Conservation (phyloP, 345 rosid genomes). For the Carallia brachiata region DNA sequence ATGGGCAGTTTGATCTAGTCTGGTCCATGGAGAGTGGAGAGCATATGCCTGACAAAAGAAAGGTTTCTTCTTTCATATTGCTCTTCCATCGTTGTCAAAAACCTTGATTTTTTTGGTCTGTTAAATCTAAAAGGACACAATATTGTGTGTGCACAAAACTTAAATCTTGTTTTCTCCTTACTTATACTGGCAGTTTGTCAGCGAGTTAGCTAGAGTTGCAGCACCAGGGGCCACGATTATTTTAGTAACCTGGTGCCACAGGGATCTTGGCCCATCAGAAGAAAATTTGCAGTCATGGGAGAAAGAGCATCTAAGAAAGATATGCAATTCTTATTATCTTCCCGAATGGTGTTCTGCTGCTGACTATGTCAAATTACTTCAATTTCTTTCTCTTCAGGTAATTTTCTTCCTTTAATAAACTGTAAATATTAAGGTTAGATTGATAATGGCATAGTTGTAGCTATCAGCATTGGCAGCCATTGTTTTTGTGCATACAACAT, state of each 20-base stretch:
- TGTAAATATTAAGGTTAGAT: too few species aligned
- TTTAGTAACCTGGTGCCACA: conserved; percentile 92
- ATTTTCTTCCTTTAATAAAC: not conserved
- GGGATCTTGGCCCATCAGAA: conserved; percentile 63
- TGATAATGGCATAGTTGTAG: too few species aligned
- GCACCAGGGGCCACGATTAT: conserved; percentile 80
- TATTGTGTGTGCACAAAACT: not conserved
- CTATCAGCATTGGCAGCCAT: not conserved
- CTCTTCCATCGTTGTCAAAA: not conserved
- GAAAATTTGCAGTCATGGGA: conserved; percentile 73
- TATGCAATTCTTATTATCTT: conserved; percentile 70
- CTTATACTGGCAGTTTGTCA: conserved; percentile 54
- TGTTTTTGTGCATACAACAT: not conserved
- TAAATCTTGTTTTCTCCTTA: not conserved
- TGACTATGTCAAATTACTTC: conserved; percentile 64
- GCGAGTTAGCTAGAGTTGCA: conserved; percentile 75
- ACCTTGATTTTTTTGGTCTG: not conserved
- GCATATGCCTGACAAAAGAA: conserved; percentile 84
- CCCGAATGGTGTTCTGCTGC: conserved; percentile 88
- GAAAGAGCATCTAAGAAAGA: conserved; percentile 51
- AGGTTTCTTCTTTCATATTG: conserved; percentile 39
- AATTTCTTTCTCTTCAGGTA: conserved; percentile 60
- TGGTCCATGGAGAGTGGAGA: conserved; percentile 99
- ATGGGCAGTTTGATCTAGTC: conserved; percentile 69
- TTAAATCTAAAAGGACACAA: not conserved